Evolutionary conservation across 164 flowering plant species (phyloP).

Genomic region (Berberis vulgaris): DNA sequence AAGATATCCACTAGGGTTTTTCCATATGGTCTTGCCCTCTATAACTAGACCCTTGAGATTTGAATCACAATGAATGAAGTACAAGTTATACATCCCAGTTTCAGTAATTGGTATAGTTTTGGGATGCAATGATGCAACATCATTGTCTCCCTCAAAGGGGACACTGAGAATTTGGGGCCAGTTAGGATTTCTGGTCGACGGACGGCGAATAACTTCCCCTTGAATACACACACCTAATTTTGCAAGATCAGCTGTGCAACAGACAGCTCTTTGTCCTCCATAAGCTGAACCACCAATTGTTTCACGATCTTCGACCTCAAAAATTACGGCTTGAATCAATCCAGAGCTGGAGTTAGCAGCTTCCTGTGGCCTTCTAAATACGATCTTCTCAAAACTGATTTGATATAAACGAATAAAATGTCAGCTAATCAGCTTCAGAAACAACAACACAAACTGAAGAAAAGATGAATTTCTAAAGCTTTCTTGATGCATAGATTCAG

Average conservation of each 20-base stretch:
- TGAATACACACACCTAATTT: slow-evolving; percentile 77
- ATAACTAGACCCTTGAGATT: slow-evolving; percentile 51
- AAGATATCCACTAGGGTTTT: slow-evolving; percentile 86
- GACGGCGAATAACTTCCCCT: slow-evolving; percentile 74
- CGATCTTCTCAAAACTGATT: slow-evolving; percentile 79
- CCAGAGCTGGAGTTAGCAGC: slow-evolving; percentile 44
- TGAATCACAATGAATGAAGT: slow-evolving; percentile 87
- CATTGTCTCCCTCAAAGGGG: slow-evolving; percentile 43
- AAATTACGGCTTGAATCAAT: slow-evolving; percentile 65
- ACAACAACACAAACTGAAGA: background rate
- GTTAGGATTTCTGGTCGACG: slow-evolving; percentile 50
- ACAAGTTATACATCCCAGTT: slow-evolving; percentile 96
- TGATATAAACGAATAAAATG: slow-evolving; percentile 4
- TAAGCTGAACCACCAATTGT: slow-evolving; percentile 93
- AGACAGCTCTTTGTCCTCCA: slow-evolving; percentile 97
- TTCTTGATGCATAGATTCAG: no score
- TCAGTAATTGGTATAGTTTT: slow-evolving; percentile 54
- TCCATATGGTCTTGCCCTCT: slow-evolving; percentile 92
- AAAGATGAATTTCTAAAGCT: background rate
- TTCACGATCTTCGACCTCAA: slow-evolving; percentile 96
- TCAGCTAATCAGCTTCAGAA: background rate
- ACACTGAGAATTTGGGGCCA: slow-evolving; percentile 84
- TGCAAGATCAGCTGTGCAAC: slow-evolving; percentile 90
- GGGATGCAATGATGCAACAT: slow-evolving; percentile 37
- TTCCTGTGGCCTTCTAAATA: slow-evolving; percentile 54